Base-by-base conservation (phyloP, 768 basidiomycete genomes). In the Kwoniella sp. region DNA sequence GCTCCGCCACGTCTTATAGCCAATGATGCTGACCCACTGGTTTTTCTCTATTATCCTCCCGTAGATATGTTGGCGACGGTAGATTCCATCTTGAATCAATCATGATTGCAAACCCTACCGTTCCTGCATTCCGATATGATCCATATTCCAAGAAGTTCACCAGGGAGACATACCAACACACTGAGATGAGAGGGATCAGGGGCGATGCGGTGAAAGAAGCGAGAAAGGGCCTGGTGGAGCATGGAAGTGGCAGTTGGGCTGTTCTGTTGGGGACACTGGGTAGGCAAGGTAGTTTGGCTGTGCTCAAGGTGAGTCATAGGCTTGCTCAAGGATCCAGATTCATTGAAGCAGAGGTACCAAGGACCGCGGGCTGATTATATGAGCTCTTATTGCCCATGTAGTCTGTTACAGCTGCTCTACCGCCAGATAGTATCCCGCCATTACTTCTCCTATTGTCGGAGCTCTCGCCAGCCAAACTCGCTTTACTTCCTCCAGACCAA, bases 121-220 rank as follows among this genome's bases (percentile, higher is more conserved):
- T 98, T 19, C 93, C 96, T 12, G 94, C 96, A 0, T 99, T 96
- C 82, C 87, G 96, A 22, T 99, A 98, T 80, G 96, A 98, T 76
- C 96, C 96, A 2, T 99, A 98, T 80, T 91, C 92, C 22, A 99
- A 99, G 80, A 96, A 93, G 76, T 84, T 99, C 55, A 97, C 96
- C 1, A 83, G 92, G 62, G 96, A 99, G 77, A 84, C 87, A 2
- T 99, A 98, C 69, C 85, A 92, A 70, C 92, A 98, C 73, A 79
- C 82, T 9, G 89, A 92, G 81, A 99, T 99, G 96, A 85, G 88
- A 51, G 74, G 79, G 0, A 80, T 88, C 40, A 83, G 96, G 52
- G 84, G 87, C 46, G 83, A 89, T 30, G 92, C 93, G 0, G 87
- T 99, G 0, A 84, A 84, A 59, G 80, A 82, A 33, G 96, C 95